Percentiles rank a stretch among this genome's conserved stretches.
These are phyloP conservation scores for Calonectria leucothoes DNA, from an alignment of 2,329 filamentous ascomycete species.

Conservation along the genomic window DNA sequence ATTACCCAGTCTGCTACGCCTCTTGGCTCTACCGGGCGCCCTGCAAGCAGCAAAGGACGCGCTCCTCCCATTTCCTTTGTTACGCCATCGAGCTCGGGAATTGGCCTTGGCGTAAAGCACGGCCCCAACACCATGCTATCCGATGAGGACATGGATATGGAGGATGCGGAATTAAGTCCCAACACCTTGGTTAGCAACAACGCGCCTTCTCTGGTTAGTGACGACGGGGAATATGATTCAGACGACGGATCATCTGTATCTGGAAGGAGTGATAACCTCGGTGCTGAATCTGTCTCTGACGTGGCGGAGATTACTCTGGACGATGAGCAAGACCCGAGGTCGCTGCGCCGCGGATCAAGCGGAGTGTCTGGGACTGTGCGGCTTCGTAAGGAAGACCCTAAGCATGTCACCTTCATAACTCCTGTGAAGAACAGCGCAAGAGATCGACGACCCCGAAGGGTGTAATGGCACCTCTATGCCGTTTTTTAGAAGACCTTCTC, in stretches of 20 bases:
- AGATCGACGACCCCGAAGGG: conserved; percentile 45
- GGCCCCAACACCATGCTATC: conserved; percentile 40
- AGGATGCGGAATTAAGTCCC: conserved; percentile 73
- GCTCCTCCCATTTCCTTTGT: conserved; percentile 53
- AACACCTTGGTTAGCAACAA: conserved; percentile 79
- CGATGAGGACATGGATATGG: conserved; percentile 64
- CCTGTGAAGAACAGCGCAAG: conserved; percentile 58
- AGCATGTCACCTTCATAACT: conserved; percentile 67
- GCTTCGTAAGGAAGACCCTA: conserved; percentile 65
- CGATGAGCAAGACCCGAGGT: conserved; percentile 62
- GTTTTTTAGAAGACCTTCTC: background rate
- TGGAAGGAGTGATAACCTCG: conserved; percentile 66
- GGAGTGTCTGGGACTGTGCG: conserved; percentile 58
- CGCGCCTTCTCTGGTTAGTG: conserved; percentile 82
- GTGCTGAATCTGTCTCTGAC: conserved; percentile 70
- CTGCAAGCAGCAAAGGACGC: conserved; percentile 69
- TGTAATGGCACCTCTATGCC: conserved; percentile 28
- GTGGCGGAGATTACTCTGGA: conserved; percentile 72
- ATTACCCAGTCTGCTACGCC: conserved; percentile 64
- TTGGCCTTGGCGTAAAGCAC: conserved; percentile 34
- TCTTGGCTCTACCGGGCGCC: conserved; percentile 54
- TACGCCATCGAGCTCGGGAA: conserved; percentile 46
- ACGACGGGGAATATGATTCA: conserved; percentile 83
- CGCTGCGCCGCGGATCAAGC: conserved; percentile 57
- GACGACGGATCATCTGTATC: conserved; percentile 72